Evolutionary conservation across 1,284 basidiomycete species (phyloP), one percentile per base, ranked within the genome.

Genomic region (Melanopsichium pennsylvanicum): DNA sequence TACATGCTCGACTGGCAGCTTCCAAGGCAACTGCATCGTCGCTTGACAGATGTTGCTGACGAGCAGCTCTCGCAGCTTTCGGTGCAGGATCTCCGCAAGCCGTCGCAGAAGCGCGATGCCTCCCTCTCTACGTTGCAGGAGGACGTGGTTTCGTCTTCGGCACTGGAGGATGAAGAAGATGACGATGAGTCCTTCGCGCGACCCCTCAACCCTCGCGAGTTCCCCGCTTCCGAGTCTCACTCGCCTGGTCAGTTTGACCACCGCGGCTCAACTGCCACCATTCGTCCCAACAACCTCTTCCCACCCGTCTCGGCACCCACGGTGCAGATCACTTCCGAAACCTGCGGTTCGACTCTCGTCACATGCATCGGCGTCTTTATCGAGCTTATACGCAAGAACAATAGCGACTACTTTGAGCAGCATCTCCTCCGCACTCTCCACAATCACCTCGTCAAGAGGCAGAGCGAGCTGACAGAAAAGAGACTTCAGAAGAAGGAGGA

Each of bases 361-460:
- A 89, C 93, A 61, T 90, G 92, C 22, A 90, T 95, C 70, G 90
- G 90, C 44, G 88, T 98, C 74, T 86, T 97, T 66, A 91, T 97
- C 74, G 96, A 99, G 81, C 86, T 99, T 32, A 97, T 99, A 72
- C 87, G 96, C 50, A 94, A 97, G 82, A 98, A 98, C 83, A 98
- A 98, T 82, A 95, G 93, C 46, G 95, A 99, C 81, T 97, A 94
- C 81, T 95, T 96, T 78, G 96, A 99, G 83, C 95, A 94, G 13
- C 96, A 95, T 81, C 86, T 97, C n/a, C 96, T 97, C 83, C 93
- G 97, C 80, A 93, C 92, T 1, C 83, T 97, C 36, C 89, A 93
- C 42, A 93, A 94, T 79, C 87, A 92, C 40, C 86, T 97, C 25
- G 93, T 96, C 67, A 88, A 89, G 55, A 86, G 93, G 6, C 90